Evolutionary conservation across 805 yeast genomes (phyloP).

Genomic region (Tetrapisispora nanseiensis): DNA sequence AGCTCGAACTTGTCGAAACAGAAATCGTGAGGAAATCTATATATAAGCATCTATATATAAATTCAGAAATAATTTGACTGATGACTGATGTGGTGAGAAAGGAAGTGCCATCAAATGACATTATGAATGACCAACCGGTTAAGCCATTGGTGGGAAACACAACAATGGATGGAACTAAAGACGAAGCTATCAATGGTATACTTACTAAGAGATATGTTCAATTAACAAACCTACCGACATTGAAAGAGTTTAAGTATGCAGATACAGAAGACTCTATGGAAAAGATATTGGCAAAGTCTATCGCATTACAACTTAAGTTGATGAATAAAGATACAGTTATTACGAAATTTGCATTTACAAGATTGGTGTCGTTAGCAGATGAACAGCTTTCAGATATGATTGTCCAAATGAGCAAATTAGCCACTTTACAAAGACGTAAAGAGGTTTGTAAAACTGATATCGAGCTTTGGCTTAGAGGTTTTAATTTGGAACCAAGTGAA

Average conservation of each 20-base stretch:
- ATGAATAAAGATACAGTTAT: slow-evolving; percentile 25
- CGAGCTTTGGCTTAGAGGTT: slow-evolving; percentile 35
- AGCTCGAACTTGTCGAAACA: no score
- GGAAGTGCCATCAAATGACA: neutral
- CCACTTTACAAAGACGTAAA: slow-evolving; percentile 52
- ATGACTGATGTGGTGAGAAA: neutral
- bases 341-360: slow-evolving; percentile 31
- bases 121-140: no score
- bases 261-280: slow-evolving; percentile 8
- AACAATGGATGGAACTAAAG: no score
- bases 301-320: slow-evolving; percentile 31
- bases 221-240: slow-evolving; percentile 15
- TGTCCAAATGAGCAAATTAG: slow-evolving; percentile 37
- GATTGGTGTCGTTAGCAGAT: slow-evolving; percentile 30
- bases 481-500: slow-evolving; percentile 32
- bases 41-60: no score
- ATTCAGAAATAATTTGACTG: no score
- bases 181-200: neutral
- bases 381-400: slow-evolving; percentile 33
- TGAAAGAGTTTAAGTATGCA: slow-evolving; percentile 12
- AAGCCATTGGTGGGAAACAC: no score
- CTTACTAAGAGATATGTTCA: slow-evolving; percentile 7
- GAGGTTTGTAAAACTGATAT: slow-evolving; percentile 46
- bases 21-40: no score
- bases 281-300: slow-evolving; percentile 23